Evolutionary conservation across 2,329 filamentous ascomycete genomes (phyloP).

Genomic region (Botrytis fabae): DNA sequence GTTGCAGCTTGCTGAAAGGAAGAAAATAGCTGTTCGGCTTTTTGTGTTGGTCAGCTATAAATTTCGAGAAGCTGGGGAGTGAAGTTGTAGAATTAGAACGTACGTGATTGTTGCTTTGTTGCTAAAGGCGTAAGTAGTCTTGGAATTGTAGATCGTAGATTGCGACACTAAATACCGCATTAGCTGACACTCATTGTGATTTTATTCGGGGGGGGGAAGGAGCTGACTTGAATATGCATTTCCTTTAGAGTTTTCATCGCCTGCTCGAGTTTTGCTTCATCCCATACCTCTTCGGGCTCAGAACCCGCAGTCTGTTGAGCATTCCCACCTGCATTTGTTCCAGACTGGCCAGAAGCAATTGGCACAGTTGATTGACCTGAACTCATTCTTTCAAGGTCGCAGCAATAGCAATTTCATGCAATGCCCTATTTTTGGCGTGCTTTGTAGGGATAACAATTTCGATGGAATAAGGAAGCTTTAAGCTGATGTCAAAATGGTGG

Average conservation of each 20-base stretch:
- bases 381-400: slow-evolving; percentile 13
- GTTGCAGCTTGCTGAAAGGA: slow-evolving; percentile 51
- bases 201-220: neutral
- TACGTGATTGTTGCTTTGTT: slow-evolving; percentile 53
- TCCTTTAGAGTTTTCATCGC: slow-evolving; percentile 40
- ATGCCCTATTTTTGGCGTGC: slow-evolving; percentile 1
- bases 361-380: slow-evolving; percentile 11
- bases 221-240: slow-evolving; percentile 42
- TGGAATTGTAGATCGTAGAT: slow-evolving; percentile 51
- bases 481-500: slow-evolving; percentile 15
- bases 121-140: slow-evolving; percentile 54
- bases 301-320: slow-evolving; percentile 8
- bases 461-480: slow-evolving; percentile 7
- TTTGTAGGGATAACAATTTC: neutral
- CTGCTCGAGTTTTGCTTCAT: slow-evolving; percentile 39
- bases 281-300: slow-evolving; percentile 35
- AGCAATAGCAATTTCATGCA: slow-evolving; percentile 4
- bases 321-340: neutral
- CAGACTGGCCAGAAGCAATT: neutral
- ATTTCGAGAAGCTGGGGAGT: neutral
- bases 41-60: slow-evolving; percentile 10
- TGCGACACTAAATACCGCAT: slow-evolving; percentile 46
- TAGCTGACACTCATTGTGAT: slow-evolving; percentile 1
- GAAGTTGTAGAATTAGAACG: slow-evolving; percentile 31
- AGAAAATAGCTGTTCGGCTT: slow-evolving; percentile 53